Evolutionary conservation across 176 grass and related monocot species (phyloP), one percentile per base, ranked within the genome.

Genomic region (Avena atlantica): DNA sequence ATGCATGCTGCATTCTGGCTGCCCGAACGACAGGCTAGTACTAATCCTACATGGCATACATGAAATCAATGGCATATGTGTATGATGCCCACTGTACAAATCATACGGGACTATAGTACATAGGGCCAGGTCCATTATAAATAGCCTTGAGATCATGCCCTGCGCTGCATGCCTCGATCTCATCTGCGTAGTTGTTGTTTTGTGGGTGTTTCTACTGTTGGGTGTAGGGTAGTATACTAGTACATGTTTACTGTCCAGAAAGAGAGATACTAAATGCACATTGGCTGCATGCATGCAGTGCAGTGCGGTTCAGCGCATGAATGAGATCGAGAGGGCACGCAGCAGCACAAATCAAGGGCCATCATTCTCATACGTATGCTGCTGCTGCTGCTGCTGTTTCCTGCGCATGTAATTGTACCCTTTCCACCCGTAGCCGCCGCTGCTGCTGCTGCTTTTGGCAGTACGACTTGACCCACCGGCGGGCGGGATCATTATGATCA

Each of bases 321-420:
- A 78, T 82, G 81, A 79, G 53, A 59, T 42, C 40, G 64, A 16
- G 76, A 16, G 3, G 1, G 29, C 76, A 34, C 17, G 74, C 85
- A 84, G 44, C 83, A 65, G 73, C 86, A 68, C 79, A 89, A 76
- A 89, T 75, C 82, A 85, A 85, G 82, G 87, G 87, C 40, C 74
- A 91, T 91, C 85, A 87, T 84, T 87, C 89, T 84, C 80, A 67
- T 84, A 80, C 59, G 47, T 64, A 64, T 64, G 50, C 64, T 13
- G 48, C 84, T 37, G 72, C 9, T 74, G 80, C 65, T 68, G 59
- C 70, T 31, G 24, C 69, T 31, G 24, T 2, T 34, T 34, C 49
- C 79, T 86, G 89, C 72, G n/a, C 5, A 78, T 82, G 88, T 71
- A 87, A 90, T 83, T 87, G 79, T 79, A 60, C 81, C 68, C 81